Conservation (phyloP, 2,329 filamentous ascomycete species). For the Rutstroemia sp. region DNA sequence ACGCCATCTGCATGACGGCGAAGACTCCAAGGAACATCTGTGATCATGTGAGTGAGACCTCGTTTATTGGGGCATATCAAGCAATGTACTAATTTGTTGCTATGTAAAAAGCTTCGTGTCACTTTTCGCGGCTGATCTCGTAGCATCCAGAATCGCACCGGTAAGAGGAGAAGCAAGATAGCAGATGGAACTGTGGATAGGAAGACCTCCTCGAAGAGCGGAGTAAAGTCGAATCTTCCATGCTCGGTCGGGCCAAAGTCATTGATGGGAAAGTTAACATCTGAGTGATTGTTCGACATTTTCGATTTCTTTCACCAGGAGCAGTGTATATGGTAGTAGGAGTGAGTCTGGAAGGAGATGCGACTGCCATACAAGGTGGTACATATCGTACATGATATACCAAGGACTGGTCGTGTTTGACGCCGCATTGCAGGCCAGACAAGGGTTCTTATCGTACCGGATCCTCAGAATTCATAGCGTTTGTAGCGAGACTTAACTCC, state of each 20-base stretch:
- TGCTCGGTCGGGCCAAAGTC: constrained; percentile 17
- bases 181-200: constrained; percentile 18
- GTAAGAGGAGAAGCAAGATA: constrained; percentile 15
- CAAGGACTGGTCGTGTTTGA: not conserved
- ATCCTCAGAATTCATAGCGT: no score
- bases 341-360: not conserved
- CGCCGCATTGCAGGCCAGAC: no score
- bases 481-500: not conserved
- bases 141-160: constrained; percentile 14
- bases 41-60: not conserved
- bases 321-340: not conserved
- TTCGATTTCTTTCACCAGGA: not conserved
- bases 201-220: constrained; percentile 20
- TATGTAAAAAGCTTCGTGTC: constrained; percentile 14
- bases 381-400: not conserved
- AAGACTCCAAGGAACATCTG: constrained; percentile 27
- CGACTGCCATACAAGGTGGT: no score
- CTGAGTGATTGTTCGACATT: constrained; percentile 5
- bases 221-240: constrained; percentile 23
- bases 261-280: not conserved
- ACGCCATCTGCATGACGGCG: constrained; percentile 15
- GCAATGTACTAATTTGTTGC: constrained; percentile 18
- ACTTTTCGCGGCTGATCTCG: constrained; percentile 18
- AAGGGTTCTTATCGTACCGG: not conserved
- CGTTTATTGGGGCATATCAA: not conserved